A percentile compares a stretch with the other conserved stretches of the same genome.
Evolutionary conservation across 2,329 filamentous ascomycete species (phyloP).

Genomic region (Trichoderma guizhouense): DNA sequence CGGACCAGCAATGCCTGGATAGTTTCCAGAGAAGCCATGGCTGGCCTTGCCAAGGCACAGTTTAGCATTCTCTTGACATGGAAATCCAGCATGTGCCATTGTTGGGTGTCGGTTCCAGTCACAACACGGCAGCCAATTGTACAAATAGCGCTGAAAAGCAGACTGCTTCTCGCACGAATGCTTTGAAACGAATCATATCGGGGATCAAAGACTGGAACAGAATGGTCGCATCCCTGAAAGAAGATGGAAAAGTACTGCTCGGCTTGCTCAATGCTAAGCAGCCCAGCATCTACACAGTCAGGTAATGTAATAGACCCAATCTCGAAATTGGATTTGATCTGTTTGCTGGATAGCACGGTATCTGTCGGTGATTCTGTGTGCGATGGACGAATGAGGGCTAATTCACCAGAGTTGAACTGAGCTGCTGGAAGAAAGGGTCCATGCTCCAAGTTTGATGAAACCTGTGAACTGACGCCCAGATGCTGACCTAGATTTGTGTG

Average conservation of each 20-base stretch:
- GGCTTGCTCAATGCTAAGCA: conserved; percentile 25
- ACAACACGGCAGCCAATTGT: conserved; percentile 48
- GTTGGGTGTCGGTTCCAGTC: conserved; percentile 36
- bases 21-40: conserved; percentile 41
- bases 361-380: neutral
- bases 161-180: conserved; percentile 43
- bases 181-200: conserved; percentile 43
- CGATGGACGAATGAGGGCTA: neutral
- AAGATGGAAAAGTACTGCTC: conserved; percentile 25
- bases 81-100: conserved; percentile 42
- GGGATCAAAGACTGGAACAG: conserved; percentile 28
- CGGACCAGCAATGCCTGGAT: conserved; percentile 51
- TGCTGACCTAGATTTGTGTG: neutral
- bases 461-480: neutral
- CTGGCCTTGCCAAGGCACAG: conserved; percentile 28
- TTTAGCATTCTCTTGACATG: conserved; percentile 44
- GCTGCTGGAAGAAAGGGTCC: neutral
- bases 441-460: neutral
- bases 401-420: neutral
- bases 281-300: conserved; percentile 24
- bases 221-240: conserved; percentile 29
- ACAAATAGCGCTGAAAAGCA: conserved; percentile 51
- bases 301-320: conserved; percentile 14
- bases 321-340: conserved; percentile 22
- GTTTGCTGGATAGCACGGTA: neutral